A percentile compares a stretch with the other conserved stretches of the same genome.
These are phyloP conservation scores for Fusarium chaquense DNA, from an alignment of 2,329 filamentous ascomycete species.

Conservation along the genomic window DNA sequence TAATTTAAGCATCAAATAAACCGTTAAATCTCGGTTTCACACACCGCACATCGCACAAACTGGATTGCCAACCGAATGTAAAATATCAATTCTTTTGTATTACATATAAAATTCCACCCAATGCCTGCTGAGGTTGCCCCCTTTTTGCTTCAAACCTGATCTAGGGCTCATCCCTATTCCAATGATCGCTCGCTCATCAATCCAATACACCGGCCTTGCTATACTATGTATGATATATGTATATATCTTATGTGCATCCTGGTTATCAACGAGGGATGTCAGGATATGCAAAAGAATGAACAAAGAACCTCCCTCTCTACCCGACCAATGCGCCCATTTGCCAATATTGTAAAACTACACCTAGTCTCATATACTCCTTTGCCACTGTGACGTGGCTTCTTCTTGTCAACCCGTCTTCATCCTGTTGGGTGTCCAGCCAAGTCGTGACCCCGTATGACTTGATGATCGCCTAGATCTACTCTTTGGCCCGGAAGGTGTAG, in stretches of 20 bases:
- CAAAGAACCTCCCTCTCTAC: constrained; percentile 29
- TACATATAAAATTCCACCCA: constrained; percentile 37
- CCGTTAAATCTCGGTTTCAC: neutral
- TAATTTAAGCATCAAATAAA: constrained; percentile 32
- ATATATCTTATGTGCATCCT: constrained; percentile 8
- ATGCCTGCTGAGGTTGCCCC: constrained; percentile 20
- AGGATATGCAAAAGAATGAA: constrained; percentile 30
- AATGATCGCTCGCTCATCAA: constrained; percentile 8
- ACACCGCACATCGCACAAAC: no score
- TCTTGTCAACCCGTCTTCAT: constrained; percentile 28
- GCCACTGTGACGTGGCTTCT: constrained; percentile 10
- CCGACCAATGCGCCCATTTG: constrained; percentile 36
- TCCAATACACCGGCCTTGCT: constrained; percentile 5
- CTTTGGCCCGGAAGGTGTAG: constrained; percentile 22
- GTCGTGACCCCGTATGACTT: constrained; percentile 35
- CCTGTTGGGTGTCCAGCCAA: constrained; percentile 35
- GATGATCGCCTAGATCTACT: constrained; percentile 38
- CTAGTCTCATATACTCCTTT: constrained; percentile 9
- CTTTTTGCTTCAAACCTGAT: constrained; percentile 26
- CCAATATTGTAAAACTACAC: constrained; percentile 29
- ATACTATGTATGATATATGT: constrained; percentile 20
- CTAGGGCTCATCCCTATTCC: constrained; percentile 9
- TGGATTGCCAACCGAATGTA: neutral
- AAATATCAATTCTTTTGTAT: constrained; percentile 40
- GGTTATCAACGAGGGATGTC: constrained; percentile 2